Conservation (phyloP, 2,329 filamentous ascomycete species). For the Colletotrichum brevisporum region DNA sequence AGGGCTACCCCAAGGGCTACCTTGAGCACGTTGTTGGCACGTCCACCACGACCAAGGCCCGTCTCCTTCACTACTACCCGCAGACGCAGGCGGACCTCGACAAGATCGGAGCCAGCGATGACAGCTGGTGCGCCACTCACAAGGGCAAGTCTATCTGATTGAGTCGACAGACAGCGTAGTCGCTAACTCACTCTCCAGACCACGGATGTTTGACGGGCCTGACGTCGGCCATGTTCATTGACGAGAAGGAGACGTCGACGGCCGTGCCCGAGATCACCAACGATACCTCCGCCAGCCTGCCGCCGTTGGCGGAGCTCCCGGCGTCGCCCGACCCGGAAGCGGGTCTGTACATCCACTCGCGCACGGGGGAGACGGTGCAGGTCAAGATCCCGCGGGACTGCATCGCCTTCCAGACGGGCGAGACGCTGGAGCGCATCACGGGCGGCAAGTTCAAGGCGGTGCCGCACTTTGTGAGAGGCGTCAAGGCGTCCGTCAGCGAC, state of each 20-base stretch:
- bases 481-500: conserved; percentile 67
- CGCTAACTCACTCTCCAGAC: conserved; percentile 53
- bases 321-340: conserved; percentile 85
- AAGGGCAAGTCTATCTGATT: not conserved
- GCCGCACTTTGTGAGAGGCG: conserved; percentile 92
- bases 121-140: conserved; percentile 95
- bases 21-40: conserved; percentile 88
- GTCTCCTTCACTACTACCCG: conserved; percentile 94
- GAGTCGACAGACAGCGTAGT: not conserved
- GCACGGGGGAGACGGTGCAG: conserved; percentile 86
- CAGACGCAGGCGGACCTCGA: conserved; percentile 49
- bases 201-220: conserved; percentile 95
- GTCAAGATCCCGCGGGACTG: conserved; percentile 92
- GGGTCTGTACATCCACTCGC: conserved; percentile 94
- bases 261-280: conserved; percentile 49
- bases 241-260: conserved; percentile 71
- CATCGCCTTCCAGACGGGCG: conserved; percentile 96
- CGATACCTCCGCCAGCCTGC: conserved; percentile 49
- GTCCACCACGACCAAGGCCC: conserved; percentile 90
- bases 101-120: conserved; percentile 65
- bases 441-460: conserved; percentile 93
- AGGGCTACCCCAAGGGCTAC: conserved; percentile 82
- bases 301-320: conserved; percentile 78
- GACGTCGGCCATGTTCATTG: conserved; percentile 96
- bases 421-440: conserved; percentile 92